phyloP scores from a whole-genome alignment of 2,329 filamentous ascomycete species.

The Erysiphe pulchra region DNA sequence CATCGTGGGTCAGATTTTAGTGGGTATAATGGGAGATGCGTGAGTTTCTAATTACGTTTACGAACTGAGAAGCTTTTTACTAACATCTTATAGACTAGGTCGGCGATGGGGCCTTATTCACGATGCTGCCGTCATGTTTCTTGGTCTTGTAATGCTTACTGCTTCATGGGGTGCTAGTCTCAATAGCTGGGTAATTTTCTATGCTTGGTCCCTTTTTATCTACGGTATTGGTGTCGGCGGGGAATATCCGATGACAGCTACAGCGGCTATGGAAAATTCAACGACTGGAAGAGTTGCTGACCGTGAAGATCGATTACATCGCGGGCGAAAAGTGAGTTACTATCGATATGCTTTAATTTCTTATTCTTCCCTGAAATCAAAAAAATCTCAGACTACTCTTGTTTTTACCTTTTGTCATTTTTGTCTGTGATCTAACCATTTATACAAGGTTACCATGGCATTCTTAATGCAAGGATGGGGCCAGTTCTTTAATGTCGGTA shows the following conservation, averaged over 20 bases:
- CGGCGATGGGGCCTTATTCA: conserved; percentile 91
- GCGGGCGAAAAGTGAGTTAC: conserved; percentile 42
- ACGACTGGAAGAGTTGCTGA: conserved; percentile 73
- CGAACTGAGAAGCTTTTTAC: neutral
- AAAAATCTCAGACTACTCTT: too few relatives aligned
- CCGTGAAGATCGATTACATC: conserved; percentile 77
- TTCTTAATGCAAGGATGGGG: conserved; percentile 99
- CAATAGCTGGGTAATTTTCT: conserved; percentile 93
- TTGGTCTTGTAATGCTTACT: conserved; percentile 77
- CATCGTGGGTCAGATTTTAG: conserved; percentile 73
- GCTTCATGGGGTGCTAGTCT: conserved; percentile 69
- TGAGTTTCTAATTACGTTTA: conserved; percentile 7
- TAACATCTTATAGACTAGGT: conserved; percentile 35
- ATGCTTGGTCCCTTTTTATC: conserved; percentile 84
- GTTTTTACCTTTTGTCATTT: too few relatives aligned
- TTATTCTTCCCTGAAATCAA: neutral
- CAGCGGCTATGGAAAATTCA: conserved; percentile 79
- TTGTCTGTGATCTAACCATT: too few relatives aligned
- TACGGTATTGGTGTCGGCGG: conserved; percentile 56
- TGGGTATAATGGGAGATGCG: conserved; percentile 58
- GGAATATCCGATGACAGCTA: conserved; percentile 92
- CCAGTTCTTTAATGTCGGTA: conserved; percentile 77
- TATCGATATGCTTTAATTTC: neutral
- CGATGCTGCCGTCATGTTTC: conserved; percentile 80
- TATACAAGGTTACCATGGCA: conserved; percentile 46